phyloP scores from a whole-genome alignment of 805 yeast genomes.

The Clavispora santaluciae region DNA sequence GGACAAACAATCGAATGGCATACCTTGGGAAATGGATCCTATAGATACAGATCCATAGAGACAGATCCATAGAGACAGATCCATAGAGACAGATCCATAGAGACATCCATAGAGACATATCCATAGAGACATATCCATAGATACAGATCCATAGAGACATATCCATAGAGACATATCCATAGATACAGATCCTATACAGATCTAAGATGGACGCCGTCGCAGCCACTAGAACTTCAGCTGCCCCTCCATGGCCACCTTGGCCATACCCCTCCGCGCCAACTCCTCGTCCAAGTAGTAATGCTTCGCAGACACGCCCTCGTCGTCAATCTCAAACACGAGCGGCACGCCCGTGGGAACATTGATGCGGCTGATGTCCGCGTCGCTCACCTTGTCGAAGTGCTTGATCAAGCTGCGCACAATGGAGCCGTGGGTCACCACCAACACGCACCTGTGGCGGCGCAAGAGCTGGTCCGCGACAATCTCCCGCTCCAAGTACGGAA shows the following conservation, averaged over 20 bases:
- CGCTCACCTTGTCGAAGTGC: conserved; percentile 31
- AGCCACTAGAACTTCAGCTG: conserved; percentile 4
- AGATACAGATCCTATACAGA: too few relatives aligned
- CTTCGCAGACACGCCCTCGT: conserved; percentile 22
- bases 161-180: too few relatives aligned
- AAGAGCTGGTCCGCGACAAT: conserved; percentile 22
- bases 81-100: too few relatives aligned
- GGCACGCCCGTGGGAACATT: conserved; percentile 45
- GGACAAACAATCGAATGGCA: too few relatives aligned
- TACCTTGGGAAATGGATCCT: too few relatives aligned
- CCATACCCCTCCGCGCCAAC: conserved; percentile 35
- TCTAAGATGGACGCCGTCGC: too few relatives aligned
- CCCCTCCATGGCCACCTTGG: conserved; percentile 17
- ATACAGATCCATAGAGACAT: too few relatives aligned
- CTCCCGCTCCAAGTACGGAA: conserved; percentile 32
- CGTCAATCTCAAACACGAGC: conserved; percentile 36
- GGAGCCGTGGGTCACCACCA: conserved; percentile 41
- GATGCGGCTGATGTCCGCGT: conserved; percentile 34
- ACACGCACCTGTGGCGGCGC: conserved; percentile 23
- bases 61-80: too few relatives aligned
- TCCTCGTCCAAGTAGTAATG: conserved; percentile 39
- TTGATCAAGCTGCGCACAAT: conserved; percentile 39
- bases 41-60: too few relatives aligned
- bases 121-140: too few relatives aligned
- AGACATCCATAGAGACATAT: too few relatives aligned